phyloP scores from a whole-genome alignment of 192 early-diverging fungal genomes.

The Coemansia erecta region DNA sequence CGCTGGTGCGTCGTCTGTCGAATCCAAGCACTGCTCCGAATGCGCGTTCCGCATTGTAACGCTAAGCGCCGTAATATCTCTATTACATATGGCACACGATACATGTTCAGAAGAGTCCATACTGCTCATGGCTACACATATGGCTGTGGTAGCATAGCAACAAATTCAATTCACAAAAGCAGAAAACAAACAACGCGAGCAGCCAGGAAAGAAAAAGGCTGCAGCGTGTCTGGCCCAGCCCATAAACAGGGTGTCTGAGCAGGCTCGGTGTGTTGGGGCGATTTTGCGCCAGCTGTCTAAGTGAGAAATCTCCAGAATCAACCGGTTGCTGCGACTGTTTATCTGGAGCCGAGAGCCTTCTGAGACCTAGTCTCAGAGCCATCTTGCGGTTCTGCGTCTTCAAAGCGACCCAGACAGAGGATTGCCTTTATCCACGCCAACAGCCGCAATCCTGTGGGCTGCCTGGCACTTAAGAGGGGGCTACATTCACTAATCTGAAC shows the following conservation, averaged over 20 bases:
- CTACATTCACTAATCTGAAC: conserved; percentile 8
- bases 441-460: conserved; percentile 11
- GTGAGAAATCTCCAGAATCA: conserved; percentile 16
- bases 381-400: conserved; percentile 34
- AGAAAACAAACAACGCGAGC: no score
- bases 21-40: conserved; percentile 26
- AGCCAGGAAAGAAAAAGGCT: neutral
- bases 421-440: conserved; percentile 42
- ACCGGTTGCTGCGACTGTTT: conserved; percentile 28
- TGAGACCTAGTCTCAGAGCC: conserved; percentile 4
- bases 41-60: conserved; percentile 21
- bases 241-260: neutral
- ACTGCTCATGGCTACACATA: neutral
- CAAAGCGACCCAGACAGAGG: conserved; percentile 34
- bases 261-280: neutral
- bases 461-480: conserved; percentile 32
- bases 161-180: no score
- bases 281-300: neutral
- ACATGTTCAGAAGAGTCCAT: neutral
- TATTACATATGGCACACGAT: conserved; percentile 24
- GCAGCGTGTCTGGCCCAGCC: no score
- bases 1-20: neutral
- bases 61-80: conserved; percentile 21
- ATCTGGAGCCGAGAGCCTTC: conserved; percentile 23
- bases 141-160: neutral